Evolutionary conservation across 2,329 filamentous ascomycete genomes (phyloP).

Genomic region (Zymoseptoria passerinii): DNA sequence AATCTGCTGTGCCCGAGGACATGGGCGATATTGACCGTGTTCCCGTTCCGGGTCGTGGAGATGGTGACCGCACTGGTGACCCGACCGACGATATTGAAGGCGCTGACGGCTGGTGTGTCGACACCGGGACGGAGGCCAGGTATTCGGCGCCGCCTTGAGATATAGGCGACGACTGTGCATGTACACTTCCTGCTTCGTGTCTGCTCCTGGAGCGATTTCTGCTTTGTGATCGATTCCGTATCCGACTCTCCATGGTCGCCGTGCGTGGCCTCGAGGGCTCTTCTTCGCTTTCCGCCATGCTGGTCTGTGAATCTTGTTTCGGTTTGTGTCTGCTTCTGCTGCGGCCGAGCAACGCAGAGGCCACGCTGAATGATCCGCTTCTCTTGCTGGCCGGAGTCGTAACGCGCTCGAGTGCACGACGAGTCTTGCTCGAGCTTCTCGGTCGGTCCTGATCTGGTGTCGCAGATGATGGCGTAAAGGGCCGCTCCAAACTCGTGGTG

Average conservation of each 20-base stretch:
- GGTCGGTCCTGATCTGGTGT: conserved; percentile 9
- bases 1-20: conserved; percentile 23
- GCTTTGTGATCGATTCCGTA: background rate
- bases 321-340: conserved; percentile 20
- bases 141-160: conserved; percentile 33
- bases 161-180: conserved; percentile 51
- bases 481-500: conserved; percentile 24
- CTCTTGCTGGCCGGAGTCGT: conserved; percentile 20
- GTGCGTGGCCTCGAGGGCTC: conserved; percentile 37
- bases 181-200: conserved; percentile 62
- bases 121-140: conserved; percentile 26
- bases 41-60: conserved; percentile 14
- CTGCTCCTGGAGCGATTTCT: conserved; percentile 39
- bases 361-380: conserved; percentile 18
- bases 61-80: conserved; percentile 19
- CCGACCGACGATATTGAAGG: conserved; percentile 26
- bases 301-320: conserved; percentile 18
- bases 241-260: conserved; percentile 41
- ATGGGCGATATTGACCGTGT: conserved; percentile 25
- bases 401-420: conserved; percentile 4
- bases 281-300: conserved; percentile 13
- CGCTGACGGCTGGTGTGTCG: conserved; percentile 19
- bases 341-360: conserved; percentile 14
- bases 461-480: conserved; percentile 21
- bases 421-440: conserved; percentile 13